Evolutionary conservation across 2,329 filamentous ascomycete genomes (phyloP).

Genomic region (Colletotrichum caudatum): DNA sequence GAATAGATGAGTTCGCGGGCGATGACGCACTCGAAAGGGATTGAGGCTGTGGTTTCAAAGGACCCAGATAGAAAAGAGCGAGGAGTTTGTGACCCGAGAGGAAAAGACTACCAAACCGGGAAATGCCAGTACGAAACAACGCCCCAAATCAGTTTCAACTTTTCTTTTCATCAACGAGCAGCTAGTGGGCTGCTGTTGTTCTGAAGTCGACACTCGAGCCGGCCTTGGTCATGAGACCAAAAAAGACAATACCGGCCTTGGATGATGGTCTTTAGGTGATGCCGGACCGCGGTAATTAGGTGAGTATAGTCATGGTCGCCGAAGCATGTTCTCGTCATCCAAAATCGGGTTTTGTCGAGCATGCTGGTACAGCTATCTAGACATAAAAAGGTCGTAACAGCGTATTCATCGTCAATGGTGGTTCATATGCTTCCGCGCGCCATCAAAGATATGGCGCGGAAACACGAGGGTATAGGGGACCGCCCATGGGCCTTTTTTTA

Average conservation of each 20-base stretch:
- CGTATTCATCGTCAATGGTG: constrained; percentile 58
- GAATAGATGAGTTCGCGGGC: neutral
- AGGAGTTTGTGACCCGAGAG: neutral
- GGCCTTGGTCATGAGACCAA: constrained; percentile 17
- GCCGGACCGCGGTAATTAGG: constrained; percentile 49
- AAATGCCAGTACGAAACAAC: constrained; percentile 31
- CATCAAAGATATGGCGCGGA: constrained; percentile 42
- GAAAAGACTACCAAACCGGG: constrained; percentile 10
- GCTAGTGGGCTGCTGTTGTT: constrained; percentile 23
- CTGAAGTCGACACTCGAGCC: constrained; percentile 26
- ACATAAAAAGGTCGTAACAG: constrained; percentile 59
- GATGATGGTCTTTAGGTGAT: constrained; percentile 28
- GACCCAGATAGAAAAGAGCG: neutral
- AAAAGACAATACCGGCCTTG: constrained; percentile 8
- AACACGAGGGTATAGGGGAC: constrained; percentile 46
- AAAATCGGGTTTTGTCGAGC: constrained; percentile 42
- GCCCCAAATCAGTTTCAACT: constrained; percentile 37
- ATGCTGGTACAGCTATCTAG: constrained; percentile 58
- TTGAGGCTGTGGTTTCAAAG: constrained; percentile 6
- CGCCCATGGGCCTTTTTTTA: constrained; percentile 48
- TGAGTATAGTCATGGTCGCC: constrained; percentile 56
- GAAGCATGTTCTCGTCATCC: constrained; percentile 46
- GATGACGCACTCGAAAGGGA: neutral
- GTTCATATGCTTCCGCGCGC: constrained; percentile 42
- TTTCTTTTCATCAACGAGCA: constrained; percentile 38